These are phyloP conservation scores for Mayamaea pseudoterrestris DNA, from an alignment of 108 stramenopile genomes.

Conservation along the genomic window DNA sequence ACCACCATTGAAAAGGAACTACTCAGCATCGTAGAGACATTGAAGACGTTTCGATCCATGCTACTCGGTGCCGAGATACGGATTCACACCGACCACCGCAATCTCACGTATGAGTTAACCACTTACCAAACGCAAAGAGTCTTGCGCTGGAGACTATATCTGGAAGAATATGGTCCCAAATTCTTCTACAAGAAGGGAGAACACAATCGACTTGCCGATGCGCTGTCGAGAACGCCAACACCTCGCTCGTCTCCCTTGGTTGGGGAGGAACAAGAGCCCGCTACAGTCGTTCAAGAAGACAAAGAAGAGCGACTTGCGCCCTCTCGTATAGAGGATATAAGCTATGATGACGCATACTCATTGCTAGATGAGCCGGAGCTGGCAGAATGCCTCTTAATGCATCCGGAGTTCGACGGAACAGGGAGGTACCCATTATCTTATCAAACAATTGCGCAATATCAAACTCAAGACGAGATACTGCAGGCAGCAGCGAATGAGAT, in stretches of 20 bases:
- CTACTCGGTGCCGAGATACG: slow-evolving; percentile 15
- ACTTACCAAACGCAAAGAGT: slow-evolving; percentile 12
- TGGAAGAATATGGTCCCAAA: slow-evolving; percentile 28
- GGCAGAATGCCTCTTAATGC: slow-evolving; percentile 13
- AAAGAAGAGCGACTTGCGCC: background rate
- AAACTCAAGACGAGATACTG: too few relatives aligned
- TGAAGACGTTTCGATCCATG: slow-evolving; percentile 29
- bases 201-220: slow-evolving; percentile 30
- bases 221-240: background rate
- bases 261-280: background rate
- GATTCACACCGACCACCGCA: slow-evolving; percentile 16
- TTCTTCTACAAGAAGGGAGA: slow-evolving; percentile 23
- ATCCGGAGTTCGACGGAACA: too few relatives aligned
- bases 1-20: slow-evolving; percentile 26
- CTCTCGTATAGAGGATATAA: background rate
- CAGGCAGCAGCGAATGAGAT: too few relatives aligned
- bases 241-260: background rate
- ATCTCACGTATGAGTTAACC: background rate
- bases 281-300: background rate
- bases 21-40: slow-evolving; percentile 17
- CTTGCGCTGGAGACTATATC: slow-evolving; percentile 26
- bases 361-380: slow-evolving; percentile 5
- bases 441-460: background rate
- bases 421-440: too few relatives aligned
- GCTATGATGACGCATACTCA: background rate